These are phyloP conservation scores for Fusarium nanum DNA, from an alignment of 2,329 filamentous ascomycete genomes.

Conservation along the genomic window DNA sequence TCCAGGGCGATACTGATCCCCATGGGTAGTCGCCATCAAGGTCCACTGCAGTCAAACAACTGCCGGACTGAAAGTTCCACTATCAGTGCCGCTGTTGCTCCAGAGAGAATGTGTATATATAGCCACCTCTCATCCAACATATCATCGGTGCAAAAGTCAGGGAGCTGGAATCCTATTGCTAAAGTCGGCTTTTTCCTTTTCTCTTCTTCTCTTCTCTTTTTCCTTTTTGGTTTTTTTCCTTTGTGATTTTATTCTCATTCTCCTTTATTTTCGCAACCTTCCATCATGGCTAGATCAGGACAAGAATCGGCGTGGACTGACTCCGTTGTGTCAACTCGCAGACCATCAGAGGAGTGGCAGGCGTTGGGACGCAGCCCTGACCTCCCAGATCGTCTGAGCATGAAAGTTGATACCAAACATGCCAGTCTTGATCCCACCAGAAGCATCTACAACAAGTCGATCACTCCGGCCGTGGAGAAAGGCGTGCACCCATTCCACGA, in stretches of 20 bases:
- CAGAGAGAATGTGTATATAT: not conserved
- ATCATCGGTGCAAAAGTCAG: not conserved
- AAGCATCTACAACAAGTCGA: not conserved
- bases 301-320: slow-evolving; percentile 2
- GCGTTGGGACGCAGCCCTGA: not conserved
- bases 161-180: slow-evolving; percentile 11
- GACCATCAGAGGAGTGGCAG: not conserved
- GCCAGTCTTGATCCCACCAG: not conserved
- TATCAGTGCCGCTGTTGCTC: not conserved
- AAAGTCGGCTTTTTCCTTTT: not conserved
- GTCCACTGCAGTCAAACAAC: not conserved
- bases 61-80: not conserved
- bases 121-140: not conserved
- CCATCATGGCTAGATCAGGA: not conserved
- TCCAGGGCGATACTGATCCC: not conserved
- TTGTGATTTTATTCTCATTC: not conserved
- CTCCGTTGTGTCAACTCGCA: slow-evolving; percentile 10
- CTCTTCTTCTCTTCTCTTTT: not conserved
- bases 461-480: slow-evolving; percentile 7
- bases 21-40: not conserved
- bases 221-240: not conserved
- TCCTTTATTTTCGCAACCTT: not conserved
- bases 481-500: not conserved
- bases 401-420: not conserved
- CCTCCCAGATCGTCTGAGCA: not conserved